Evolutionary conservation across 1,139 yeast genomes (phyloP).

Genomic region (Meyerozyma elateridarum): DNA sequence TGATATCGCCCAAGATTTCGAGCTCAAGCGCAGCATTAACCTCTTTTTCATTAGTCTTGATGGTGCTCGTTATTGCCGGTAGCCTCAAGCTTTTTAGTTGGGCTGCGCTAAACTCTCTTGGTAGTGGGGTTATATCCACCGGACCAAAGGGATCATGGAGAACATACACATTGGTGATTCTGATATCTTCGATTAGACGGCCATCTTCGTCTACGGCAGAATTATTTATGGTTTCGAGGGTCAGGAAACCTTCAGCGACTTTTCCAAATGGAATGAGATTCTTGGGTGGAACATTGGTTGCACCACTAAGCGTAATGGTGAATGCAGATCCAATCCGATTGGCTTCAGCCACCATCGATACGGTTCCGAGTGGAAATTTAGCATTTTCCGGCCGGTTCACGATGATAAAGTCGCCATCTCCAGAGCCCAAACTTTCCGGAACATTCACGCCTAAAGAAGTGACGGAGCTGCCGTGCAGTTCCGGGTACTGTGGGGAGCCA

Average conservation of each 20-base stretch:
- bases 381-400: neutral
- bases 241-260: constrained; percentile 48
- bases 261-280: constrained; percentile 40
- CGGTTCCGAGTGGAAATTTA: constrained; percentile 13
- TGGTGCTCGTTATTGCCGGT: constrained; percentile 4
- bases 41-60: constrained; percentile 27
- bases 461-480: constrained; percentile 20
- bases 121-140: neutral
- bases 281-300: constrained; percentile 5
- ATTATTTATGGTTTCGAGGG: constrained; percentile 40
- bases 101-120: neutral
- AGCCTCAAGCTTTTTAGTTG: constrained; percentile 13
- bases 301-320: constrained; percentile 19
- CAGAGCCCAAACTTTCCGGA: neutral
- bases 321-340: constrained; percentile 26
- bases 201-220: constrained; percentile 29
- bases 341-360: constrained; percentile 29
- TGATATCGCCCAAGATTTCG: constrained; percentile 63
- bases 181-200: constrained; percentile 45
- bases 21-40: constrained; percentile 54
- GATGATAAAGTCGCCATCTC: constrained; percentile 6
- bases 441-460: constrained; percentile 9
- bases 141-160: constrained; percentile 51
- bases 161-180: constrained; percentile 47
- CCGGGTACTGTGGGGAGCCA: constrained; percentile 49